Evolutionary conservation across 2,329 filamentous ascomycete species (phyloP), one percentile per base, ranked within the genome.

Genomic region (Fonsecaea monophora): DNA sequence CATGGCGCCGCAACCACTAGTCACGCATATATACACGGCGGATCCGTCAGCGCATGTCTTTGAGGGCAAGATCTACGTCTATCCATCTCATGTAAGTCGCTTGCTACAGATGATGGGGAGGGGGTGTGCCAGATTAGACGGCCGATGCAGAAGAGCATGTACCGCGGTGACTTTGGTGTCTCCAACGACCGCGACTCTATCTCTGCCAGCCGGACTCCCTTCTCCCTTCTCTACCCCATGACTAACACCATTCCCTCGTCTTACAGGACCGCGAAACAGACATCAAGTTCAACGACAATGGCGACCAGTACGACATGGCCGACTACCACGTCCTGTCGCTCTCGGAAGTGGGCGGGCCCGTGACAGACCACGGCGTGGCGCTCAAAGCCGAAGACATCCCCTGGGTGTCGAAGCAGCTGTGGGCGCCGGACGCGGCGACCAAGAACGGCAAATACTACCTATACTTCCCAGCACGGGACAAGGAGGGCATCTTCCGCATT

Each of bases 11-110:
- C 54, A 81, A 48, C 89, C 90, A 54, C 84, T 93, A 68, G 89
- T 93, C 74, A 88, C 84, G n/a, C 85, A 90, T 78, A 81, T 92
- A 75, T 94, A 90, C 83, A 93, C 90, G 12, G 91, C 91, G 21
- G 91, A 94, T 78, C 91, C 91, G 15, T 92, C 90, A 6, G 91
- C 91, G 12, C 90, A 93, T 78, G 90, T 91, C 75, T 94, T 93
- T 81, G 87, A 92, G 69, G 85, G 84, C 77, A 88, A 85, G 71
- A 79, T 94, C 67, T 94, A 92, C 82, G 86, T 94, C 79, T 94
- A 93, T 81, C 90, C 91, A 21, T 93, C 90, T 25, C 68, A 70
- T 66, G 68, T 70, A 53, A 68, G 68, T 64, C 15, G 21, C 9
- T 32, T 6, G 8, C 5, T 9, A 10, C n/a, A 8, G 13, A 10